Evolutionary conservation across 345 rosid species (phyloP).

Genomic region (Physaria fendleri): DNA sequence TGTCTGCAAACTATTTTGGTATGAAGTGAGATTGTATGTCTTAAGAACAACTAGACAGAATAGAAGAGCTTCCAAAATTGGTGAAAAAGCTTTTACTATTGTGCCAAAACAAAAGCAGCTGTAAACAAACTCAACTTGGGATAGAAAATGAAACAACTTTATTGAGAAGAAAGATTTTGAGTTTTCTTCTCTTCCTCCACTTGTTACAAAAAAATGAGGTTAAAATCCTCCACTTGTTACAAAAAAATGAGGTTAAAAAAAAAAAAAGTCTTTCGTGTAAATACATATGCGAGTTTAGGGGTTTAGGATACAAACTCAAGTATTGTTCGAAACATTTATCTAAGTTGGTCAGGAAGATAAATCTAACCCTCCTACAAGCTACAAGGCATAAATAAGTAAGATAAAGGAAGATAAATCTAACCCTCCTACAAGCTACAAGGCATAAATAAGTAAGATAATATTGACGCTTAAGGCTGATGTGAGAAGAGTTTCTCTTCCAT

Average conservation of each 20-base stretch:
- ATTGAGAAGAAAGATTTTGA: not conserved
- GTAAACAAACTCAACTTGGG: not conserved
- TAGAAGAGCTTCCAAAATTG: not conserved
- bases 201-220: not conserved
- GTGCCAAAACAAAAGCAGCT: not conserved
- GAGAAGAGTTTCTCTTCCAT: not conserved
- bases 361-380: slow-evolving; percentile 12
- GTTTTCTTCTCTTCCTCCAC: not conserved
- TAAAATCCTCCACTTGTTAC: not conserved
- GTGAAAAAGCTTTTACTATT: not conserved
- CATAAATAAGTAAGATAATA: not conserved
- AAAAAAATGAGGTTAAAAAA: not conserved
- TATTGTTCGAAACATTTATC: not conserved
- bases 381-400: not conserved
- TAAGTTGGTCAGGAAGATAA: slow-evolving; percentile 1
- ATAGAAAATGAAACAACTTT: not conserved
- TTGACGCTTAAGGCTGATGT: not conserved
- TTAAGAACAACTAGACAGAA: not conserved
- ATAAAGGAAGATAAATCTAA: too few species aligned
- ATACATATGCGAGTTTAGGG: not conserved
- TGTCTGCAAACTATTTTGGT: too few species aligned
- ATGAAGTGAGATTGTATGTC: not conserved
- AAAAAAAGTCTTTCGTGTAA: not conserved
- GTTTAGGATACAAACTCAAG: not conserved
- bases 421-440: slow-evolving; percentile 11